Conservation (phyloP, 75 land plant species). For the Cryptomeria japonica region DNA sequence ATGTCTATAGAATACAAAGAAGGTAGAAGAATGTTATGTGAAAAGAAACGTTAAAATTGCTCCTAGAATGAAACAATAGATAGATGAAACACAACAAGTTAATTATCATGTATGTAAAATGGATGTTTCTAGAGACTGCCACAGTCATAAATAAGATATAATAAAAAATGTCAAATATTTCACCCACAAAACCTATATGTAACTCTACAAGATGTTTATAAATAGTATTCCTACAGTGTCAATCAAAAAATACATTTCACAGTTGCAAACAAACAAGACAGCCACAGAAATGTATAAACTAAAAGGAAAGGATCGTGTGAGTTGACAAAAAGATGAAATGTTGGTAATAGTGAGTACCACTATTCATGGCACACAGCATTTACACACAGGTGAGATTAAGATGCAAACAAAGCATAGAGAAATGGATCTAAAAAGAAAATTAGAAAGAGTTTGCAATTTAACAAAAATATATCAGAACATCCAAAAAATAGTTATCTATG, state of each 20-base stretch:
- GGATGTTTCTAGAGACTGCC: neutral
- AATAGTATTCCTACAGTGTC: neutral
- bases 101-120: neutral
- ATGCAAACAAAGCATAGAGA: neutral
- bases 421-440: neutral
- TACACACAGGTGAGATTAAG: neutral
- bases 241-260: neutral
- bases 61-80: neutral
- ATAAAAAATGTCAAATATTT: neutral
- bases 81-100: neutral
- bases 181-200: neutral
- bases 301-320: neutral
- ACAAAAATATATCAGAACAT: neutral
- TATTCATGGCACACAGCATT: neutral
- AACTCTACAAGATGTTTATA: neutral
- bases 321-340: neutral
- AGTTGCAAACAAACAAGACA: neutral
- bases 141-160: neutral
- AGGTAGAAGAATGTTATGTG: neutral
- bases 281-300: neutral
- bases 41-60: neutral
- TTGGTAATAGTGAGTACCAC: neutral
- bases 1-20: conserved; percentile 41
- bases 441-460: neutral
- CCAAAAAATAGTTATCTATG: neutral